These are phyloP conservation scores for Kwoniella sp. DNA, from an alignment of 768 basidiomycete species.

Conservation along the genomic window DNA sequence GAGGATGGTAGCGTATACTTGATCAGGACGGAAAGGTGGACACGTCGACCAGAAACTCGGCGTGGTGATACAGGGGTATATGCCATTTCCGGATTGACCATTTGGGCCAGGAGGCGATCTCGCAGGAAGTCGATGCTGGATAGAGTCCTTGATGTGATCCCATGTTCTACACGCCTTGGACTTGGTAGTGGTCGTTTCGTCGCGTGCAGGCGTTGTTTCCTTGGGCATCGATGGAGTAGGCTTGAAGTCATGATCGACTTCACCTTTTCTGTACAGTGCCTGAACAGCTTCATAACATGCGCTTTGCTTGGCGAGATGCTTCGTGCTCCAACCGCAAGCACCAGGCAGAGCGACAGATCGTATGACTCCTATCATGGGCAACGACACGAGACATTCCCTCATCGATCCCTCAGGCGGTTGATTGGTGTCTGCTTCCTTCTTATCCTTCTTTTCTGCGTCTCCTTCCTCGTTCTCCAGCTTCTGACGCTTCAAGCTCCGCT, in stretches of 20 bases:
- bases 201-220: neutral
- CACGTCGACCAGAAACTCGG: constrained; percentile 30
- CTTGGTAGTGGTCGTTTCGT: constrained; percentile 2
- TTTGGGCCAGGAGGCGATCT: neutral
- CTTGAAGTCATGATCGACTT: constrained; percentile 28
- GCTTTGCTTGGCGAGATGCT: constrained; percentile 32
- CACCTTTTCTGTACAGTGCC: constrained; percentile 21
- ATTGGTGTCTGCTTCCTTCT: neutral
- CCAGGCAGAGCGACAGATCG: neutral
- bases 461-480: neutral
- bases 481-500: neutral
- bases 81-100: constrained; percentile 19
- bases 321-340: constrained; percentile 21
- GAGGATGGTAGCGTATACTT: constrained; percentile 26
- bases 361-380: constrained; percentile 20
- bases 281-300: constrained; percentile 26
- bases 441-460: neutral
- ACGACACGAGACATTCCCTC: constrained; percentile 24
- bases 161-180: neutral
- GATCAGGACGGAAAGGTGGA: constrained; percentile 18
- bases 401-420: constrained; percentile 22
- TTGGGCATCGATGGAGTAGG: constrained; percentile 18
- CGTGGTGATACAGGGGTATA: constrained; percentile 7
- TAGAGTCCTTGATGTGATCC: constrained; percentile 4
- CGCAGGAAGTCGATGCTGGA: constrained; percentile 8